A percentile compares a stretch with the other conserved stretches of the same genome.
phyloP scores from a whole-genome alignment of 169 alveolate species.

The Plasmodium gonderi region DNA sequence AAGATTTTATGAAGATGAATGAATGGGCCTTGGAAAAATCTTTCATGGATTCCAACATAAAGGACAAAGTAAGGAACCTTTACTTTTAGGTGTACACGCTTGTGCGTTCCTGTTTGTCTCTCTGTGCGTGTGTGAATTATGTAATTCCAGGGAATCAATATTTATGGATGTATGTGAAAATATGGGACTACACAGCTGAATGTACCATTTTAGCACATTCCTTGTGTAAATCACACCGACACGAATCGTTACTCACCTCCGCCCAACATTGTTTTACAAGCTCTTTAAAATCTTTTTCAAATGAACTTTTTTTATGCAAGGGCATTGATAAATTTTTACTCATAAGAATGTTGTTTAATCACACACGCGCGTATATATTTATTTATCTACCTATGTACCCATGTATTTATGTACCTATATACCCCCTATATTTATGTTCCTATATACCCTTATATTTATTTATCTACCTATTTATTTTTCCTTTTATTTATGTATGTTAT shows the following conservation, averaged over 20 bases:
- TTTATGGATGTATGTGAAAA: too few relatives aligned
- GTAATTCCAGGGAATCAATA: background rate
- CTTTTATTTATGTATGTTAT: background rate
- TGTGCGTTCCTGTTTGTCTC: too few relatives aligned
- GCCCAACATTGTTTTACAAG: background rate
- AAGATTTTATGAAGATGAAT: slow-evolving; percentile 76
- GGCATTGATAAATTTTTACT: background rate
- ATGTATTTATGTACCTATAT: background rate
- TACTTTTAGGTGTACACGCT: slow-evolving; percentile 46
- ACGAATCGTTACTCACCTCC: background rate
- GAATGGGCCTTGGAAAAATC: slow-evolving; percentile 78
- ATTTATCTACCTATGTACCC: background rate
- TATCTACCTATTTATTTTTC: background rate
- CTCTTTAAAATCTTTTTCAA: too few relatives aligned
- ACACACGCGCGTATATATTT: background rate
- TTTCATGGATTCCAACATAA: slow-evolving; percentile 32
- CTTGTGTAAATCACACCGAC: too few relatives aligned
- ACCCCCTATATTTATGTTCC: too few relatives aligned
- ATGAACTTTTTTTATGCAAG: background rate
- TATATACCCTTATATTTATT: too few relatives aligned
- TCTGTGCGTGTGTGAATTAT: background rate
- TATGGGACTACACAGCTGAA: too few relatives aligned
- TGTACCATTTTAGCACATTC: too few relatives aligned
- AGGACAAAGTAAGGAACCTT: slow-evolving; percentile 21
- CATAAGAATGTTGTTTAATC: background rate